Evolutionary conservation across 2,329 filamentous ascomycete species (phyloP), one percentile per base, ranked within the genome.

Genomic region (Epichloe sp.): DNA sequence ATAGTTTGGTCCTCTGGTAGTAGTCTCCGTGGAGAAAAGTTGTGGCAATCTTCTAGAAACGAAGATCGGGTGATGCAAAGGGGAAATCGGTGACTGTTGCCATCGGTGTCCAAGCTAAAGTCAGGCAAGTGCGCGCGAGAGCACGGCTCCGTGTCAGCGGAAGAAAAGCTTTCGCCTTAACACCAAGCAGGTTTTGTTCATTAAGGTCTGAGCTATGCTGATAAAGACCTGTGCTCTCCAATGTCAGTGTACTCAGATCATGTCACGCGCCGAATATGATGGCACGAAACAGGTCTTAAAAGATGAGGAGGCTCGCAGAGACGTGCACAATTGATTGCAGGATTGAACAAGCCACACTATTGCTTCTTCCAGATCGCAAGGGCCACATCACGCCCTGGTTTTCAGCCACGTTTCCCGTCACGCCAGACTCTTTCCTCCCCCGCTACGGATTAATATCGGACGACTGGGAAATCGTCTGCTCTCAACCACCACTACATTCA

Each of bases 371-470:
- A 36, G 26, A 10, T 42, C 21, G 19, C 48, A 10, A 19, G 11
- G 10, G 40, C 34, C 41, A 49, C 41, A 44, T 12, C 31, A 35
- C 23, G 11, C n/a, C n/a, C 19, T 37, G 26, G 23, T 14, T 21
- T 35, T 17, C 19, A 52, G 52, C 53, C 53, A 50, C 52, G 52
- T 12, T 47, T 34, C 52, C 52, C 54, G 48, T 40, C 45, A 40
- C 41, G 36, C 46, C 23, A 42, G 19, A 12, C 10, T 21, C 45
- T 40, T 41, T 31, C 48, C 47, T 60, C 56, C 63, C 65, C 65
- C 64, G 64, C 65, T 60, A 19, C 19, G 19, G 19, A 19, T 3
- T 21, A 21, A 21, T 4, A 66, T 68, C 62, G 65, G 63, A 65
- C 56, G 57, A 57, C 50, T 55, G 58, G 55, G 58, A 61, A 58